Evolutionary conservation across 768 basidiomycete species (phyloP).

Genomic region (Tylopilus subfusipes): DNA sequence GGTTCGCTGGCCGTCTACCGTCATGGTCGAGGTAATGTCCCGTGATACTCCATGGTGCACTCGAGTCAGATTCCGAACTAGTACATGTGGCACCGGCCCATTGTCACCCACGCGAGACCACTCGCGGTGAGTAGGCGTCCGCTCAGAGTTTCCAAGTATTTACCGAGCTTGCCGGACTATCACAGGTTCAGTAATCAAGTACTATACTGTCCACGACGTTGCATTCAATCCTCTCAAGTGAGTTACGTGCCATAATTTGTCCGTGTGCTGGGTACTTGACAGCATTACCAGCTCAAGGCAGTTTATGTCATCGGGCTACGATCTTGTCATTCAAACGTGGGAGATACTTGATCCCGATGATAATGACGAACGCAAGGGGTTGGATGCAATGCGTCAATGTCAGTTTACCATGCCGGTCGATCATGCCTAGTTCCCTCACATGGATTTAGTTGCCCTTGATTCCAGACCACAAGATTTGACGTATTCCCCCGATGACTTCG

Average conservation of each 20-base stretch:
- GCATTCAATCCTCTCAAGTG: constrained; percentile 52
- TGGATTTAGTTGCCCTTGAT: constrained; percentile 20
- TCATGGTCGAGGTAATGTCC: constrained; percentile 25
- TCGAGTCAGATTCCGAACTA: constrained; percentile 7
- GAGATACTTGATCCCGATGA: constrained; percentile 24
- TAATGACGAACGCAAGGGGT: constrained; percentile 8
- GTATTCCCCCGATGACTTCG: constrained; percentile 40
- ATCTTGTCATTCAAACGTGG: constrained; percentile 45
- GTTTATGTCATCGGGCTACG: constrained; percentile 49
- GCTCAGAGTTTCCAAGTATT: neutral
- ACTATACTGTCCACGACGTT: constrained; percentile 55
- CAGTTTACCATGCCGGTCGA: constrained; percentile 1
- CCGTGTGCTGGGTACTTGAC: constrained; percentile 1
- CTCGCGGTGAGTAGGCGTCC: constrained; percentile 14
- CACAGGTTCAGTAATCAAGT: constrained; percentile 32
- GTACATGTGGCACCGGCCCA: constrained; percentile 20
- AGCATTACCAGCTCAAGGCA: constrained; percentile 31
- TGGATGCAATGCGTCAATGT: constrained; percentile 16
- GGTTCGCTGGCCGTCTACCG: constrained; percentile 47
- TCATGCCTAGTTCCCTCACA: neutral
- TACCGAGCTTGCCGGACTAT: neutral
- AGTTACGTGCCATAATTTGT: constrained; percentile 1
- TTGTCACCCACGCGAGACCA: constrained; percentile 15
- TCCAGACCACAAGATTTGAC: constrained; percentile 41
- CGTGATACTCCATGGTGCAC: neutral